Evolutionary conservation across 1,139 yeast species (phyloP), one percentile per base, ranked within the genome.

Genomic region (Candida sp.): DNA sequence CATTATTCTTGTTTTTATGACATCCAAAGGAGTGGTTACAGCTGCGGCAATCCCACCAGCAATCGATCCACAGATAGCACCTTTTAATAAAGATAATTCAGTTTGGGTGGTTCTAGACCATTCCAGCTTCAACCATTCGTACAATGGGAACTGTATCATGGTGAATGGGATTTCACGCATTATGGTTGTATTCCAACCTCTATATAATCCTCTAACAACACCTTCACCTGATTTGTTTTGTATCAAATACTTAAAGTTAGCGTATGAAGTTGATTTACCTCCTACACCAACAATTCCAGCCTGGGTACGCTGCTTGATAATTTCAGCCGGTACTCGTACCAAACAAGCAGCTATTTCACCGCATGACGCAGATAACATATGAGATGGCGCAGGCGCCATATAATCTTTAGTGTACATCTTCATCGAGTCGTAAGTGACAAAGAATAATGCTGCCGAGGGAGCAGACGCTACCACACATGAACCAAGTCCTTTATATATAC

Each of bases 31-130:
- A 0, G 98, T 93, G 0, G 99, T 93, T 4, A 79, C 51, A 0
- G 97, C 97, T 0, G 98, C 99, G 0, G 98, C 97, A 21, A 89
- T 62, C 2, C 95, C 97, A 25, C 98, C 98, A 0, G 99, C 98
- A 22, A 90, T 63, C 8, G 96, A 87, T 4, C 99, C 99, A 63
- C 98, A 90, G 0, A 90, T 49, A 0, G 97, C 95, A n/a, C 97
- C 97, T 57, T 84, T 86, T 51, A 79, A 66, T 2, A 90, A 82
- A 5, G 84, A 68, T 4, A 82, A 69, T 11, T 63, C 65, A 33
- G 67, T 62, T 11, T 79, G 71, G 3, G 53, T 44, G 15, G 44
- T 35, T 5, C 34, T 12, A 4, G 65, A 57, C 81, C 86, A 78
- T 41, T 66, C 63, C 46, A 64, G 63, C 69, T 93, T 95, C 52